phyloP scores from a whole-genome alignment of 179 eudicot species.

The Actinidia arguta region DNA sequence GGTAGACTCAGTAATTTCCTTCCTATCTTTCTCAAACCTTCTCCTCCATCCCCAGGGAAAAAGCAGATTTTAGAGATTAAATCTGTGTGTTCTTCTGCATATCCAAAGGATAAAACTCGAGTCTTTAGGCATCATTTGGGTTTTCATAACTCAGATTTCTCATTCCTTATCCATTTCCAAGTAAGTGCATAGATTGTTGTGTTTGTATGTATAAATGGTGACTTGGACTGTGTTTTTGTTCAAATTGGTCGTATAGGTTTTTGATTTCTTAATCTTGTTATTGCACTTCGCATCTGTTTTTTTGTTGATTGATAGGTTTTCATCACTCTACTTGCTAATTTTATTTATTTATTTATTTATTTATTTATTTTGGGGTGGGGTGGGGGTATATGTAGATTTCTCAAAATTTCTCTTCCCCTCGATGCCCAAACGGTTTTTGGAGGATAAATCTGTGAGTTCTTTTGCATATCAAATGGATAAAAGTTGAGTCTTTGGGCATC shows the following conservation, averaged over 20 bases:
- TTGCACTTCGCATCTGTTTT: background rate
- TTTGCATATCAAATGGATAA: slow-evolving; percentile 6
- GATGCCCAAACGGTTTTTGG: slow-evolving; percentile 10
- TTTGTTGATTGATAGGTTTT: background rate
- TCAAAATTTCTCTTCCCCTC: background rate
- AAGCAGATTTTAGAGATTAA: slow-evolving; percentile 20
- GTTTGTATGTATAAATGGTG: background rate
- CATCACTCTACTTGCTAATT: background rate
- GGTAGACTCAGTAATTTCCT: slow-evolving; percentile 24
- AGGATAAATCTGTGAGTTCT: slow-evolving; percentile 28
- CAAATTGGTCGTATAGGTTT: background rate
- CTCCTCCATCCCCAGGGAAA: background rate
- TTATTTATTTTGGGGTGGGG: too few species aligned
- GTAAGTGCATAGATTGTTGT: background rate
- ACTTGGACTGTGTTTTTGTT: too few species aligned
- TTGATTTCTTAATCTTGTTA: background rate
- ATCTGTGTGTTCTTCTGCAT: slow-evolving; percentile 24
- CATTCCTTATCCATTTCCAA: background rate
- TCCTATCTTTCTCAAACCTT: background rate
- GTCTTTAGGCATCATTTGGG: slow-evolving; percentile 8
- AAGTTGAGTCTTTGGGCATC: slow-evolving; percentile 5
- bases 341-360: too few species aligned
- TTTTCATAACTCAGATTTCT: slow-evolving; percentile 14
- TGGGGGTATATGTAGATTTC: background rate
- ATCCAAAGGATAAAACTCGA: background rate